Base-by-base conservation (phyloP, 2,329 filamentous ascomycete species). In the Neonectria neomacrospora region DNA sequence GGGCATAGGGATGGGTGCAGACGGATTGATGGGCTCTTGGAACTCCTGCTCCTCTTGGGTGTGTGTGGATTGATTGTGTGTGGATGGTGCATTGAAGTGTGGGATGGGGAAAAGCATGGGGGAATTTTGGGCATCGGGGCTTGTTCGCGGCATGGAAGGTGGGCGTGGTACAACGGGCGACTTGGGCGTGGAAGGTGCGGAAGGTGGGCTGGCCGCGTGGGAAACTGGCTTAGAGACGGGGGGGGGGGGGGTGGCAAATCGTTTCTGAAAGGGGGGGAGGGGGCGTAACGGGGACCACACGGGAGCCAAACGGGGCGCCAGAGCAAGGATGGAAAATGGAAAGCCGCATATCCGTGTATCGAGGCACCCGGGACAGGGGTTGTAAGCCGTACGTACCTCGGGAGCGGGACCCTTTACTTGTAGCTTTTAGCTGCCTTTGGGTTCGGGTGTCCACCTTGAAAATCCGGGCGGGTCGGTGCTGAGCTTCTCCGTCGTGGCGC, bases 201-300 rank as follows among this genome's bases (percentile, higher is more conserved):
- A 67, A 66, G 67, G 52, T 65, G 63, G 68, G 65, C 67, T 71
- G 62, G 60, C 66, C 69, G 67, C 69, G 69, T 71, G 65, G 65
- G 65, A 64, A 65, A 55, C 62, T 66, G 64, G 67, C 63, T 63
- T 63, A 58, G 63, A 30, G 60, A 58, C 14, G 18, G 53, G 63
- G 44, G 47, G 32, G 18, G 53, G 63, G 44, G 47, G 32, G 26
- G 44, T 52, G n/a, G 22, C 39, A 30, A 37, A 45, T 26, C 8
- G 18, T 45, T 45, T 28, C 20, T 51, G 41, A 3, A 26, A 6
- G 23, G 6, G 23, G 23, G 23, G 3, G 23, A 7, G 39, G 23
- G 28, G 26, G 39, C 26, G 39, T 45, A 30, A 56, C 32, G 54
- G 54, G 30, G 41, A 54, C 32, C 54, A 63, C 23, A 26, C 20